These are phyloP conservation scores for Phytophthora pistaciae DNA, from an alignment of 352 stramenopile species.

Conservation along the genomic window DNA sequence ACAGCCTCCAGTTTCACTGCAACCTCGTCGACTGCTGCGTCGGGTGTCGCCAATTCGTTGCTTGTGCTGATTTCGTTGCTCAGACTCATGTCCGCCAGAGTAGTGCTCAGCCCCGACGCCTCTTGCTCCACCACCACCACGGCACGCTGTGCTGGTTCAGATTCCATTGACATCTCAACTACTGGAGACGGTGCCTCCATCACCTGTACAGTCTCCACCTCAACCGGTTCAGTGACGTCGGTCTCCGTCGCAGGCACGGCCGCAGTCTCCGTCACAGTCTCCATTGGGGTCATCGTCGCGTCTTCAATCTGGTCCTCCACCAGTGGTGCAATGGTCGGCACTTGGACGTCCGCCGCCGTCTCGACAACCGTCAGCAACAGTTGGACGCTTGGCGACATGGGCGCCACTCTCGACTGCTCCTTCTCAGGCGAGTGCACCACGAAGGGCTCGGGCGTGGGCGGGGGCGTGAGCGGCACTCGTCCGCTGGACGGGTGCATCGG, in stretches of 20 bases:
- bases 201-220: neutral
- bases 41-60: neutral
- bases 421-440: slow-evolving; percentile 38
- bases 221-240: neutral
- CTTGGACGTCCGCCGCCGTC: neutral
- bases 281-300: neutral
- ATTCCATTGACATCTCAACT: neutral
- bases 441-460: slow-evolving; percentile 27
- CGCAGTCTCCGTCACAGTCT: neutral
- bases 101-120: slow-evolving; percentile 12
- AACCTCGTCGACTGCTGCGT: neutral
- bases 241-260: neutral
- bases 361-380: slow-evolving; percentile 11
- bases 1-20: neutral
- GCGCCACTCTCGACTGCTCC: slow-evolving; percentile 25
- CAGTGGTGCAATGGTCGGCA: neutral
- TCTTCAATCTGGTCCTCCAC: neutral
- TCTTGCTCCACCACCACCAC: slow-evolving; percentile 17
- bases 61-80: neutral
- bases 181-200: neutral
- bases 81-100: slow-evolving; percentile 32
- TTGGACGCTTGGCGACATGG: slow-evolving; percentile 9
- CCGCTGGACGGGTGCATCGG: slow-evolving; percentile 31
- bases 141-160: slow-evolving; percentile 2
- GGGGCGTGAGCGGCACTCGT: slow-evolving; percentile 31